These are phyloP conservation scores for Zostera marina DNA, from an alignment of 116 monocot genomes.

Conservation along the genomic window DNA sequence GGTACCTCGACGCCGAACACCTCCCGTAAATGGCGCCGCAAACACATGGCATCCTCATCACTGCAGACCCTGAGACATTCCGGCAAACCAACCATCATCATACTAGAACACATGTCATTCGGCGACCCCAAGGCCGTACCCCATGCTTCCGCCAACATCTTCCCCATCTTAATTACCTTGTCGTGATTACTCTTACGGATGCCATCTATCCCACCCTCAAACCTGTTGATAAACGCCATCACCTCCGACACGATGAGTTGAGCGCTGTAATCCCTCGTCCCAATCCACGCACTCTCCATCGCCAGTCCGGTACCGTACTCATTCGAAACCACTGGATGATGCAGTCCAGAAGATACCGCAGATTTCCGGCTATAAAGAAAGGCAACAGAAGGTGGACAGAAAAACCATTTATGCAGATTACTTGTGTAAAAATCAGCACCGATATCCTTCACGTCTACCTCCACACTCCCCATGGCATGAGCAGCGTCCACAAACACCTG, in stretches of 20 bases:
- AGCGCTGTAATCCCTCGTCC: constrained; percentile 70
- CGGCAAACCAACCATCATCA: constrained; percentile 79
- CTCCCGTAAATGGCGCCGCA: constrained; percentile 41
- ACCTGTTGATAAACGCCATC: constrained; percentile 49
- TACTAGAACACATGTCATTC: constrained; percentile 54
- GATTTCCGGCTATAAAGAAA: constrained; percentile 43
- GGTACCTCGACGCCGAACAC: constrained; percentile 52
- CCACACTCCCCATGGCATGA: constrained; percentile 59
- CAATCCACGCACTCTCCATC: constrained; percentile 80
- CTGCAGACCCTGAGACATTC: constrained; percentile 27
- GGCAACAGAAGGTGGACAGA: constrained; percentile 71
- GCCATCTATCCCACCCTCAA: constrained; percentile 68
- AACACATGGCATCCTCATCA: constrained; percentile 39
- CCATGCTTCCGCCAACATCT: constrained; percentile 62
- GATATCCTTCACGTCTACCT: constrained; percentile 55
- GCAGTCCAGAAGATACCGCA: constrained; percentile 17
- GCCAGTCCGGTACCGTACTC: constrained; percentile 79
- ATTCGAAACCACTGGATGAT: constrained; percentile 75
- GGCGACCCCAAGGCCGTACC: constrained; percentile 51
- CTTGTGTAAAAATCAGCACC: constrained; percentile 82
- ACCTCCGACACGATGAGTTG: constrained; percentile 59
- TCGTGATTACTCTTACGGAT: constrained; percentile 57
- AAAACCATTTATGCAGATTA: constrained; percentile 88
- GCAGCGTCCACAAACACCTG: constrained; percentile 78
- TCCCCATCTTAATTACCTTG: constrained; percentile 70